phyloP scores from a whole-genome alignment of 129 eudicot genomes.

The Cynara cardunculus region DNA sequence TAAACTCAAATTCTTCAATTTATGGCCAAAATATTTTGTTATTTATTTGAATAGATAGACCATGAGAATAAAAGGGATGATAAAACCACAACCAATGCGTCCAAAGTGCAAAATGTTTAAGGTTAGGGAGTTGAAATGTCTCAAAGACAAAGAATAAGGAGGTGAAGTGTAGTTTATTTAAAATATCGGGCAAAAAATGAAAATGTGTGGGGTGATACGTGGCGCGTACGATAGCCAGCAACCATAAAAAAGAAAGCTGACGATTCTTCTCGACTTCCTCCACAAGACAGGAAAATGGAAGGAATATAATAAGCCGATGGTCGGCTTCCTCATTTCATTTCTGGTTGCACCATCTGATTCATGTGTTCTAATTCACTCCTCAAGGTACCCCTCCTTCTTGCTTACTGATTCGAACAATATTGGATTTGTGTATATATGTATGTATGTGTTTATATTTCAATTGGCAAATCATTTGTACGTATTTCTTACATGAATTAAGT shows the following conservation, averaged over 20 bases:
- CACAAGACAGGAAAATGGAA: conserved; percentile 5
- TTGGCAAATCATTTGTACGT: neutral
- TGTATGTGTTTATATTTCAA: neutral
- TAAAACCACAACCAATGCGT: neutral
- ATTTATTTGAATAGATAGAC: neutral
- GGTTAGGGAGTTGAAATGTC: neutral
- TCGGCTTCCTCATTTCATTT: conserved; percentile 1
- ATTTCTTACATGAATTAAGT: neutral
- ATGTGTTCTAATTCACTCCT: neutral
- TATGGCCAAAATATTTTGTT: neutral
- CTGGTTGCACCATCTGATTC: conserved; percentile 4
- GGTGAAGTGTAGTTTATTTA: neutral
- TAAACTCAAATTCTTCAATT: neutral
- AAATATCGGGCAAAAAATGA: neutral
- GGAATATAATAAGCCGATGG: conserved; percentile 10
- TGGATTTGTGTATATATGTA: neutral
- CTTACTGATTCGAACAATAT: neutral
- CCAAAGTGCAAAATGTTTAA: neutral
- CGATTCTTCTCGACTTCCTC: conserved; percentile 39
- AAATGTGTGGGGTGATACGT: conserved; percentile 17
- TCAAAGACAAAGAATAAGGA: neutral
- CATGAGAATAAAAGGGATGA: neutral
- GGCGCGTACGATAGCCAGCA: conserved; percentile 39
- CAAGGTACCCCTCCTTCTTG: conserved; percentile 18
- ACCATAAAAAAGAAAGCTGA: conserved; percentile 16